phyloP scores from a whole-genome alignment of 2,329 filamentous ascomycete species.

The Aspergillus hortae region DNA sequence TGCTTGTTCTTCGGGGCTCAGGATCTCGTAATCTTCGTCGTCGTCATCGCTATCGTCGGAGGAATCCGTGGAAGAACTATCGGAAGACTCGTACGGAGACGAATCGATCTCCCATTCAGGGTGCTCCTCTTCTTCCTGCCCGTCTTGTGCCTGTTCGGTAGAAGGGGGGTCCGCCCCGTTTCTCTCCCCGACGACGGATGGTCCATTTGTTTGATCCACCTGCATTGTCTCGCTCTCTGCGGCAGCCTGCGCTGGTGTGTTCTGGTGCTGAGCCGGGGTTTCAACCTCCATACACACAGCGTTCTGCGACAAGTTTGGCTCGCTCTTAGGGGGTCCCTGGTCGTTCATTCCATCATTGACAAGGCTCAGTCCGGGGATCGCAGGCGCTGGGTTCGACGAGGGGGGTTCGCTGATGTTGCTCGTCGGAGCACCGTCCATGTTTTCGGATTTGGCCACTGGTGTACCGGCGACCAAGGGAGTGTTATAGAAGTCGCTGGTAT shows the following conservation, averaged over 20 bases:
- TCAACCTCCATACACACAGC: background rate
- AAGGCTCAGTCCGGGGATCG: conserved; percentile 37
- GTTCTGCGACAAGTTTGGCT: conserved; percentile 2
- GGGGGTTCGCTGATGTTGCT: conserved; percentile 10
- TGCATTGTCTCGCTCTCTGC: conserved; percentile 25
- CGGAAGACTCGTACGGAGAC: conserved; percentile 67
- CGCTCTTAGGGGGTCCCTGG: conserved; percentile 8
- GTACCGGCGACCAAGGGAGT: conserved; percentile 32
- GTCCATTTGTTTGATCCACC: conserved; percentile 9
- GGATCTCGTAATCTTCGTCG: conserved; percentile 63
- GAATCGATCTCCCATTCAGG: conserved; percentile 85
- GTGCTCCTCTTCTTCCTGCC: conserved; percentile 43
- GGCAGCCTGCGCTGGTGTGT: conserved; percentile 5
- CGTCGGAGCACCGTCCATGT: conserved; percentile 3
- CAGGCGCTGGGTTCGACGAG: conserved; percentile 16
- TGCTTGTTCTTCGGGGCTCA: conserved; percentile 78
- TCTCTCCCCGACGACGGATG: background rate
- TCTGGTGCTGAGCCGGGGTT: background rate
- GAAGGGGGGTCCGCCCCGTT: background rate
- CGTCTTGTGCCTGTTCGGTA: conserved; percentile 5
- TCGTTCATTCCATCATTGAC: conserved; percentile 23
- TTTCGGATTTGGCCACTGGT: conserved; percentile 16
- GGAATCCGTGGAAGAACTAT: conserved; percentile 61
- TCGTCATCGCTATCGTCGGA: conserved; percentile 53
- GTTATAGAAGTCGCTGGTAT: conserved; percentile 43